Base-by-base conservation (phyloP, 192 early-diverging fungal species). In the Chytriomyces sp. region DNA sequence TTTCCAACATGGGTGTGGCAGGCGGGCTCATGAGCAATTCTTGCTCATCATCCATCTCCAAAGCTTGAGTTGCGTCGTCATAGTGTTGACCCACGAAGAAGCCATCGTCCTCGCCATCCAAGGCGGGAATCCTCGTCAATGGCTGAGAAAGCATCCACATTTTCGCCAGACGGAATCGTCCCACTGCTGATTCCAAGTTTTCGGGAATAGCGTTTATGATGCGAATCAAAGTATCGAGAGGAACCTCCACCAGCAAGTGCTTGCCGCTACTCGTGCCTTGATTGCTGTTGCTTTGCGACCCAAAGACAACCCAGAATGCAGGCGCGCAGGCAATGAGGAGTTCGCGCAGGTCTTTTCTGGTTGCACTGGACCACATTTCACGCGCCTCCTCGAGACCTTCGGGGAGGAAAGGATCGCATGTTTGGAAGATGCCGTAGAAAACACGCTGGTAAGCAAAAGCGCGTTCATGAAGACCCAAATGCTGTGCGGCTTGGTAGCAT, bases 121-220 rank as follows among this genome's bases (percentile, higher is more conserved):
- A 38, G 37, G 6, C 25, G 8, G 49, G 49, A 40, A 65, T 6
- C n/a, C 28, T 19, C 10, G n/a, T 6, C 12, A 36, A 12, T 5
- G 37, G 37, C 37, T 44, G 62, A 10, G 40, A 39, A 37, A 52
- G 6, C 19, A 74, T 33, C 73, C 73, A 74, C 4, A 5, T 28
- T 64, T 37, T 53, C 4, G 59, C 38, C 17, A 74, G 10, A n/a
- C 73, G 39, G 34, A 74, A 74, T 34, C 64, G 31, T 10, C 73
- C 73, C 26, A 74, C 30, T 1, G 73, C 62, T 19, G 63, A 39
- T 64, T 74, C 73, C 62, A 74, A 34, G 8, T 56, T 7, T 17
- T 36, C 37, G 0, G 73, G 73, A 25, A 74, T 53, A 3, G 73
- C 73, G 58, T 74, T 74, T 4, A 74, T 26, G 54, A 74, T 39